These are phyloP conservation scores for Penicillium sp. DNA, from an alignment of 2,329 filamentous ascomycete species.

Conservation along the genomic window DNA sequence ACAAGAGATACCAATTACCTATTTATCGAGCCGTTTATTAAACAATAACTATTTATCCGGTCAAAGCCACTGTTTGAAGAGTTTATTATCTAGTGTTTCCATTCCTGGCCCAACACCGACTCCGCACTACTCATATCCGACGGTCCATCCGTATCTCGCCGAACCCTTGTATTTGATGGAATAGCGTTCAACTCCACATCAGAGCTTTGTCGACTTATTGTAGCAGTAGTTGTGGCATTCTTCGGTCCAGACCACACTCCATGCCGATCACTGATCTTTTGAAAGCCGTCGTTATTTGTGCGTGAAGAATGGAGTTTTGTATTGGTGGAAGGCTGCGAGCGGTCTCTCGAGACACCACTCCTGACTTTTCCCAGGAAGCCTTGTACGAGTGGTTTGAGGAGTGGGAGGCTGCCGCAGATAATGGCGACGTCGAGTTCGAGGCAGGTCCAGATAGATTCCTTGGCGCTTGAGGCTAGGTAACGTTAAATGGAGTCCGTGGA, in stretches of 20 bases:
- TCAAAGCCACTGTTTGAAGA: not conserved
- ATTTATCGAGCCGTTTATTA: not conserved
- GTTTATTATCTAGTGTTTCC: not conserved
- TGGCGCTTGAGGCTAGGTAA: slow-evolving; percentile 26
- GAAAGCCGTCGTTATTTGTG: not conserved
- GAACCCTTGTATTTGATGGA: not conserved
- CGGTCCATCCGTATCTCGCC: not conserved
- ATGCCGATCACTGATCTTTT: not conserved
- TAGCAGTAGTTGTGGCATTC: not conserved
- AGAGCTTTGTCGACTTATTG: not conserved
- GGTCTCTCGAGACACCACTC: not conserved
- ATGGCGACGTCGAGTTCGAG: slow-evolving; percentile 22
- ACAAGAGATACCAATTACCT: not conserved
- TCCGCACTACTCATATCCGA: not conserved
- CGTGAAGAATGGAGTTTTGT: not conserved
- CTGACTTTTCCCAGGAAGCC: slow-evolving; percentile 5
- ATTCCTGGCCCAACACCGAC: not conserved
- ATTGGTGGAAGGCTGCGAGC: not conserved
- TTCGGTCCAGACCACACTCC: not conserved
- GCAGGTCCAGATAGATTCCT: slow-evolving; percentile 30
- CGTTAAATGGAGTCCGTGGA: not conserved
- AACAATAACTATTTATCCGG: not conserved
- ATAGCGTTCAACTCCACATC: not conserved
- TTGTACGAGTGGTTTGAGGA: slow-evolving; percentile 16
- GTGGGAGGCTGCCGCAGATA: slow-evolving; percentile 18